Conservation (phyloP, 176 grass and related monocot species). For the Carex cristatella region DNA sequence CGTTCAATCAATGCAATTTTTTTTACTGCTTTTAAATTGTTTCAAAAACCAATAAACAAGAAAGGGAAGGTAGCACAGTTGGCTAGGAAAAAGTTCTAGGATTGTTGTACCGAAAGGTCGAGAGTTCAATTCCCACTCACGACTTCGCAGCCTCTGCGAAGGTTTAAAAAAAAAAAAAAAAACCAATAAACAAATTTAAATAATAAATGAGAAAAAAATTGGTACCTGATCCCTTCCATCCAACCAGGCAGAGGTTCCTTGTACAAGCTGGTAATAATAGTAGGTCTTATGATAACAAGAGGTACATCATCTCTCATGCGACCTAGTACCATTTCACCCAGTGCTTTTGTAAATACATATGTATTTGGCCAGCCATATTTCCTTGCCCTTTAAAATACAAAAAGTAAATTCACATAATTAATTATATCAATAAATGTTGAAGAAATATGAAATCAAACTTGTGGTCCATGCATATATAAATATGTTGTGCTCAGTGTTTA, state of each 20-base stretch:
- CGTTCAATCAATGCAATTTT: not conserved
- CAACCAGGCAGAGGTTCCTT: constrained; percentile 69
- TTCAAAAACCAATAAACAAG: not conserved
- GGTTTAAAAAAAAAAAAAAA: too few relatives aligned
- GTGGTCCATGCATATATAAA: not conserved
- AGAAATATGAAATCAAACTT: not conserved
- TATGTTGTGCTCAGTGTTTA: not conserved
- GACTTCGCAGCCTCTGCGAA: too few relatives aligned
- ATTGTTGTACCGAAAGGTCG: too few relatives aligned
- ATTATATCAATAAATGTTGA: not conserved
- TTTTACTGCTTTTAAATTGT: not conserved
- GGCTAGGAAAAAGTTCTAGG: too few relatives aligned
- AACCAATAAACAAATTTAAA: not conserved
- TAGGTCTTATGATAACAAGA: constrained; percentile 51
- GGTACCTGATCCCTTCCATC: constrained; percentile 62
- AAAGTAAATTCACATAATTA: not conserved
- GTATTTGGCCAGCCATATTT: constrained; percentile 83
- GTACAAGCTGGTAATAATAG: constrained; percentile 62
- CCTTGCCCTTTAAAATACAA: constrained; percentile 37
- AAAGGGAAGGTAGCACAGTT: too few relatives aligned
- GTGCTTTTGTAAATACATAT: constrained; percentile 78
- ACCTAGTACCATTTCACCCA: constrained; percentile 59
- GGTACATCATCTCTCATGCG: constrained; percentile 28
- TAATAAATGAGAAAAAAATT: not conserved
- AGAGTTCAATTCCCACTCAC: too few relatives aligned